A percentile compares a stretch with the other conserved stretches of the same genome.
phyloP scores from a whole-genome alignment of 2,329 filamentous ascomycete genomes.

The Elsinoe necatrix region DNA sequence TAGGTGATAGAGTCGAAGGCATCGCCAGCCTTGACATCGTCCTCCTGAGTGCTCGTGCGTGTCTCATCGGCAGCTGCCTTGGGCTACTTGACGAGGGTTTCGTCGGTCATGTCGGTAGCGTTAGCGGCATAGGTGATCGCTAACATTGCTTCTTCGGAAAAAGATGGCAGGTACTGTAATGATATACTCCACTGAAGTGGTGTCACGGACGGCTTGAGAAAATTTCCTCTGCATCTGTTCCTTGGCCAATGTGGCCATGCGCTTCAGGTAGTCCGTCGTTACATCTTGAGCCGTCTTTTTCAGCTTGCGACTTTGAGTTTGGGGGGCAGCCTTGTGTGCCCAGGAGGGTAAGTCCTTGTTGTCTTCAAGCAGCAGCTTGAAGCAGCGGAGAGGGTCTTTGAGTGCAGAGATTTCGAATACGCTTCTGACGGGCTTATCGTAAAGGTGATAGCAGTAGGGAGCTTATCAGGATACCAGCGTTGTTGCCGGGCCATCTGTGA shows the following conservation, averaged over 20 bases:
- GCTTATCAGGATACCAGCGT: constrained; percentile 82
- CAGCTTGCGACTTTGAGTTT: constrained; percentile 61
- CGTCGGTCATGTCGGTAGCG: constrained; percentile 70
- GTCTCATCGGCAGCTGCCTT: constrained; percentile 45
- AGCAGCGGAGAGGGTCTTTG: constrained; percentile 66
- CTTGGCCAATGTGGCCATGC: constrained; percentile 70
- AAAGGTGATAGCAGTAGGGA: constrained; percentile 64
- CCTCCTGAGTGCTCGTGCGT: constrained; percentile 69
- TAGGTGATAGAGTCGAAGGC: too few relatives aligned
- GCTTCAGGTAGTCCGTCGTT: constrained; percentile 69
- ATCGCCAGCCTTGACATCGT: constrained; percentile 60
- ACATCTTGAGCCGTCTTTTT: constrained; percentile 72
- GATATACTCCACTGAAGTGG: constrained; percentile 68
- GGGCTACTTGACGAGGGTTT: constrained; percentile 68
- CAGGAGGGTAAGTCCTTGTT: constrained; percentile 75
- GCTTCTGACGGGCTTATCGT: constrained; percentile 31
- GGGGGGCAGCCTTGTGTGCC: constrained; percentile 61
- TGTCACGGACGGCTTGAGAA: constrained; percentile 37
- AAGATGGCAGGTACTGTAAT: constrained; percentile 76
- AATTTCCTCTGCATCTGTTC: constrained; percentile 61
- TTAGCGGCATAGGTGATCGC: constrained; percentile 70
- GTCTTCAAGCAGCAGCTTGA: constrained; percentile 76
- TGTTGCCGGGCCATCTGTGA: constrained; percentile 64
- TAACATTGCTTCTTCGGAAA: constrained; percentile 75
- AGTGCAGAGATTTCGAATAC: constrained; percentile 76